Evolutionary conservation across 768 basidiomycete species (phyloP), one percentile per base, ranked within the genome.

Genomic region (Suillus variegatus): DNA sequence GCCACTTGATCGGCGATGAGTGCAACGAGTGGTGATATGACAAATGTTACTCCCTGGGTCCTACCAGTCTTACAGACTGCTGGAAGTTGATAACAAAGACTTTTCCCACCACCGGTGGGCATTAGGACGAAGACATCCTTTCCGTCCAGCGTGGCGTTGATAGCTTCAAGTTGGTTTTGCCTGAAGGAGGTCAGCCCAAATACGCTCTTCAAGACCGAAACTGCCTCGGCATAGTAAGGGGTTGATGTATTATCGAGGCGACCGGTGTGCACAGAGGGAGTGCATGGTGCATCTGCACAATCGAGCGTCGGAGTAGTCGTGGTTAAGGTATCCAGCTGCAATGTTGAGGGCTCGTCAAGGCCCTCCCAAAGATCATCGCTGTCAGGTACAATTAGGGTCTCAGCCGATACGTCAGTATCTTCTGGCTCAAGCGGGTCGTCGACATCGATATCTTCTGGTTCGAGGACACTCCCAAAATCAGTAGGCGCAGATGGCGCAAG

Each of bases 21-120:
- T 1, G 94, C 88, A 25, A 94, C 78, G 25, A 99, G 85, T 1
- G 97, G 97, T 3, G 92, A 92, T 54, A 99, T 84, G 38, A 99
- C 95, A 62, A 99, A 82, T 0, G 95, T 94, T 4, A 97, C 87
- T 41, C 96, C 95, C 62, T 79, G 81, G 0, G 92, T 94, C 71
- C 79, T 84, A 2, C 93, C 94, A 7, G 78, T 79, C 44, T 78
- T 77, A 71, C 95, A 93, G 41, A 97, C 83, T 2, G 95, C 96
- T 0, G 97, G 97, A 2, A 99, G 88, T 75, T 98, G 89, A 76
- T 89, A 95, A 69, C 91, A 94, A 46, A 95, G 80, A 70, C 90
- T 92, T 78, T 96, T 95, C 1, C 94, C 94, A 5, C 95, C 95
- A 43, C 95, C 95, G 1, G 97, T 99, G 1, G 97, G 97, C 88